Base-by-base conservation (phyloP, 345 rosid species). In the Citrus glauca region DNA sequence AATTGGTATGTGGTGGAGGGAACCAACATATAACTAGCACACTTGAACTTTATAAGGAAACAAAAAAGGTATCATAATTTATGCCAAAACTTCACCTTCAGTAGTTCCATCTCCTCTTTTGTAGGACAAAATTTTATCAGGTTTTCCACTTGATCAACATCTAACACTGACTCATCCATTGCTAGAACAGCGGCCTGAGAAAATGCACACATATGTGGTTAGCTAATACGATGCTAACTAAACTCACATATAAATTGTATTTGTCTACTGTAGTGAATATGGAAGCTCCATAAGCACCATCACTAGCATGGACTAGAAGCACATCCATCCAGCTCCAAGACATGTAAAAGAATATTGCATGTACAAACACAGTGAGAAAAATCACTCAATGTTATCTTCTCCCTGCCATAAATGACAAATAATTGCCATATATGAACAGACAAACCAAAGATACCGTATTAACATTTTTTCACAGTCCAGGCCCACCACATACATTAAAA, bases 101-200 rank as follows among this genome's bases (percentile, higher is more conserved):
- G 93, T 82, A 84, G 90, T 82, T 96, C 99, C 98, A 94, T 94
- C 90, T 97, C 99, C 87, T 97, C 99, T 83, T 97, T 97, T 9
- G 98, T 94, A 37, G 98, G 99, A 77, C 98, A 97, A 84, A 94
- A 94, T 72, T 97, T 97, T 82, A 94, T 94, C 80, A 97, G 98
- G 87, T 97, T 97, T 62, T 97, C 99, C 82, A 97, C 95, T 82
- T 97, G 99, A 84, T 97, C 99, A 84, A 85, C 92, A 87, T 97
- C 98, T 85, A 97, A 87, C 70, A 91, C 81, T 33, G 94, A 82
- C 17, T 91, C 99, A 87, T 97, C 98, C 98, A 97, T 89, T 63
- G 98, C 98, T 72, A 97, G 86, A 60, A 94, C 98, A 74, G 97
- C 99, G 76, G 94, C 98, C 99, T 97, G 83, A 78, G 48, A 82